A percentile compares a stretch with the other conserved stretches of the same genome.
Evolutionary conservation across 2,329 filamentous ascomycete genomes (phyloP).

Genomic region (Fusarium sp.): DNA sequence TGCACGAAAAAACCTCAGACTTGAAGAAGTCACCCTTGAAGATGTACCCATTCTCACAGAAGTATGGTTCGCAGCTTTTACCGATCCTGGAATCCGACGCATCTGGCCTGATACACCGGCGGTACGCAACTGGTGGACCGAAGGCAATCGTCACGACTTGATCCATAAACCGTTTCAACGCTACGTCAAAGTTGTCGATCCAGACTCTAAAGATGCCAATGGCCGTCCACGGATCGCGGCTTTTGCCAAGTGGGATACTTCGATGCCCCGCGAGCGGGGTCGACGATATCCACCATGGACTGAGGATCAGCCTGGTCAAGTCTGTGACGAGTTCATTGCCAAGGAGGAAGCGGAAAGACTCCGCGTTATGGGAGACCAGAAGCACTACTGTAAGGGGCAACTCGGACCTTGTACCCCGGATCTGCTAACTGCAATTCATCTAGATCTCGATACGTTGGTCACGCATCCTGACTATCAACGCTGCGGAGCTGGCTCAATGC

Average conservation of each 20-base stretch:
- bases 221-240: slow-evolving; percentile 25
- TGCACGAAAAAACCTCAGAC: not conserved
- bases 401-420: too few species aligned
- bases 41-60: slow-evolving; percentile 21
- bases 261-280: slow-evolving; percentile 19
- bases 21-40: slow-evolving; percentile 8
- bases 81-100: slow-evolving; percentile 9
- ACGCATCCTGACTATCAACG: slow-evolving; percentile 43
- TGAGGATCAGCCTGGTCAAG: slow-evolving; percentile 22
- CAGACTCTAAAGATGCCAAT: not conserved
- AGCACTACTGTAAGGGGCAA: slow-evolving; percentile 26
- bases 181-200: slow-evolving; percentile 32
- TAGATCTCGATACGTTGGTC: slow-evolving; percentile 41
- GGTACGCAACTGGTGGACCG: slow-evolving; percentile 32
- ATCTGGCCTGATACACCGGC: slow-evolving; percentile 32
- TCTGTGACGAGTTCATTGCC: slow-evolving; percentile 23
- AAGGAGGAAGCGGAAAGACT: slow-evolving; percentile 22
- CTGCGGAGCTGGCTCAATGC: slow-evolving; percentile 38
- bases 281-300: slow-evolving; percentile 30
- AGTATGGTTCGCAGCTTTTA: slow-evolving; percentile 32
- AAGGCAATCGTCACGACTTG: slow-evolving; percentile 25
- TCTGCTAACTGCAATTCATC: not conserved
- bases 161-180: slow-evolving; percentile 28
- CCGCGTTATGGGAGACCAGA: slow-evolving; percentile 26
- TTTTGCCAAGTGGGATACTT: slow-evolving; percentile 33